Percentiles rank a stretch among this genome's conserved stretches.
Evolutionary conservation across 345 rosid genomes (phyloP).

Genomic region (Ceriops decandra): DNA sequence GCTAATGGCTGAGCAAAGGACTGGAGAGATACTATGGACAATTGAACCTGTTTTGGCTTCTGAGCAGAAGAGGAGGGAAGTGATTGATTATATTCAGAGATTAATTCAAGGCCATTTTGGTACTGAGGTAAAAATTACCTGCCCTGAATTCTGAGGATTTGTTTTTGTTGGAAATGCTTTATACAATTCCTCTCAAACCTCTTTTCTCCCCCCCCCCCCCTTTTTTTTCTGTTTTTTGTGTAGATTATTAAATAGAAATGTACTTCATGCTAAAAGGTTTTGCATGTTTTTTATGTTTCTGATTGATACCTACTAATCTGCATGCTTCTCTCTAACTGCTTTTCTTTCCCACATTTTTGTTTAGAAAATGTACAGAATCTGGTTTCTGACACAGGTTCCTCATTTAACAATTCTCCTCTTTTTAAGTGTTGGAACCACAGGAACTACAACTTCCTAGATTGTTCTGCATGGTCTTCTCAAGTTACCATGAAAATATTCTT

Average conservation of each 20-base stretch:
- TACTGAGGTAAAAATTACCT: conserved; percentile 56
- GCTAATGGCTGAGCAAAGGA: conserved; percentile 72
- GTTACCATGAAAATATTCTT: neutral
- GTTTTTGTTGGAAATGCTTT: neutral
- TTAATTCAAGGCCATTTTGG: conserved; percentile 50
- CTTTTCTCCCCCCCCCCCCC: no score
- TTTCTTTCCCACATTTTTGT: conserved; percentile 9
- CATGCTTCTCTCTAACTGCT: neutral
- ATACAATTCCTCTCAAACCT: neutral
- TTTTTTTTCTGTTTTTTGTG: no score
- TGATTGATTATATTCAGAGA: conserved; percentile 50
- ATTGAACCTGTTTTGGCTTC: conserved; percentile 67
- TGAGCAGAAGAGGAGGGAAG: conserved; percentile 57
- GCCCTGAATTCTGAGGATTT: conserved; percentile 5
- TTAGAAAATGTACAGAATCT: neutral
- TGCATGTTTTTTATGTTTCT: conserved; percentile 1
- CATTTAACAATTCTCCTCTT: conserved; percentile 4
- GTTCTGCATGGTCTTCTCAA: neutral
- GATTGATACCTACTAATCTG: neutral
- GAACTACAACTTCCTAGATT: conserved; percentile 1
- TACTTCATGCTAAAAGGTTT: neutral
- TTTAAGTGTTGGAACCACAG: neutral
- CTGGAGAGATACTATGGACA: conserved; percentile 57
- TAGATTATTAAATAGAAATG: no score
- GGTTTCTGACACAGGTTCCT: neutral